Evolutionary conservation across 441 rosid species (phyloP).

Genomic region (Syzygium syzygioides): DNA sequence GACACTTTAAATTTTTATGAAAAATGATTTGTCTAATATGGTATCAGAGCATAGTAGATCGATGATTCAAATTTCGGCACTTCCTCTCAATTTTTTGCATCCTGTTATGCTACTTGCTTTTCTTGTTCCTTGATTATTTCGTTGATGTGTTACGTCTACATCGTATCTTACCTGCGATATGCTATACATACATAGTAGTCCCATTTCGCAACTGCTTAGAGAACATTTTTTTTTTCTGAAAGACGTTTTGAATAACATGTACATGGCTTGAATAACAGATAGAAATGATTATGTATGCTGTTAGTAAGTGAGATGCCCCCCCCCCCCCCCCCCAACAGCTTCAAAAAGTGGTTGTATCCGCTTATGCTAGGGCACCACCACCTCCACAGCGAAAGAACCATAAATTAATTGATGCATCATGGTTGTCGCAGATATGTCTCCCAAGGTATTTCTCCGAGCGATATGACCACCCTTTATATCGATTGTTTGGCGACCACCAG

Average conservation of each 20-base stretch:
- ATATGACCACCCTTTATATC: background rate
- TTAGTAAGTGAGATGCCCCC: background rate
- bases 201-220: background rate
- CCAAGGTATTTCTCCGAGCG: background rate
- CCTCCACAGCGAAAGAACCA: background rate
- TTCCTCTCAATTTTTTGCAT: background rate
- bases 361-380: background rate
- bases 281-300: background rate
- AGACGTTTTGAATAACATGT: background rate
- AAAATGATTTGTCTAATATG: background rate
- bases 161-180: background rate
- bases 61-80: background rate
- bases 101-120: background rate
- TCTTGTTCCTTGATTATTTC: background rate
- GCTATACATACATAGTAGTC: background rate
- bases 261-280: too few species aligned
- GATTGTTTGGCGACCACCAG: background rate
- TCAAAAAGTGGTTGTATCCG: background rate
- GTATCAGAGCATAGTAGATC: background rate
- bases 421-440: background rate
- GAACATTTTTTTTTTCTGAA: background rate
- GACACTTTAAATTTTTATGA: background rate
- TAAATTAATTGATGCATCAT: background rate
- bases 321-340: background rate
- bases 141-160: background rate